A percentile compares a stretch with the other conserved stretches of the same genome.
Conservation (phyloP, 2,329 filamentous ascomycete species). For the Neurospora sp. region DNA sequence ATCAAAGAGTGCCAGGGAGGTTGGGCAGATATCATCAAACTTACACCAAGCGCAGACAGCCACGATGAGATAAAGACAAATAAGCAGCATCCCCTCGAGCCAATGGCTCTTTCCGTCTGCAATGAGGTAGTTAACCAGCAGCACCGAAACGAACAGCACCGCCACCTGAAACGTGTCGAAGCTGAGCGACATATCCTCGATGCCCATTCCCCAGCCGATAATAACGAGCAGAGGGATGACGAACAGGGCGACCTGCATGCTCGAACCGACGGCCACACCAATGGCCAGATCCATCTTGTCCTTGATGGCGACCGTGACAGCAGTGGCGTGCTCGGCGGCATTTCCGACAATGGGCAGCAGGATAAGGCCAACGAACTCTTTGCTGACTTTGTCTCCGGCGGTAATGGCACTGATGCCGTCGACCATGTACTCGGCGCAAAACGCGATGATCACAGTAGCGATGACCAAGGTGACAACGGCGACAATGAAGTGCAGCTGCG, state of each 20-base stretch:
- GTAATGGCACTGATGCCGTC: slow-evolving; percentile 62
- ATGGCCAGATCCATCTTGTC: slow-evolving; percentile 82
- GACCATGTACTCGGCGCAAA: slow-evolving; percentile 74
- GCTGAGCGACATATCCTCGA: slow-evolving; percentile 67
- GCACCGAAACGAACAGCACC: slow-evolving; percentile 70
- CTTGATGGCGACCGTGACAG: slow-evolving; percentile 69
- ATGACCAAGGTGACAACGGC: slow-evolving; percentile 60
- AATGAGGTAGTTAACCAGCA: slow-evolving; percentile 80
- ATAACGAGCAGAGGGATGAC: slow-evolving; percentile 68
- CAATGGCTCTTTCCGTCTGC: slow-evolving; percentile 76
- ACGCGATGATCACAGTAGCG: slow-evolving; percentile 70
- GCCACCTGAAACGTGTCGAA: slow-evolving; percentile 88
- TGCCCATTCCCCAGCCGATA: slow-evolving; percentile 65
- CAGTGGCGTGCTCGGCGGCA: slow-evolving; percentile 72
- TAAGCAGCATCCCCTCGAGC: slow-evolving; percentile 65
- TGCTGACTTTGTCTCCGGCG: slow-evolving; percentile 45
- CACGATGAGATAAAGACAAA: slow-evolving; percentile 73
- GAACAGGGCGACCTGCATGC: slow-evolving; percentile 73
- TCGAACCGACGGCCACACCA: slow-evolving; percentile 68
- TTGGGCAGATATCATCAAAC: slow-evolving; percentile 18
- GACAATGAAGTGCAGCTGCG: slow-evolving; percentile 61
- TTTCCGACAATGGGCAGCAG: slow-evolving; percentile 77
- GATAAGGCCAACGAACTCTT: slow-evolving; percentile 72
- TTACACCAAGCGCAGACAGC: slow-evolving; percentile 56
- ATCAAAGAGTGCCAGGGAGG: background rate